Percentiles rank a stretch among this genome's conserved stretches.
Conservation (phyloP, 306 rosid species). For the Echinosophora koreensis region DNA sequence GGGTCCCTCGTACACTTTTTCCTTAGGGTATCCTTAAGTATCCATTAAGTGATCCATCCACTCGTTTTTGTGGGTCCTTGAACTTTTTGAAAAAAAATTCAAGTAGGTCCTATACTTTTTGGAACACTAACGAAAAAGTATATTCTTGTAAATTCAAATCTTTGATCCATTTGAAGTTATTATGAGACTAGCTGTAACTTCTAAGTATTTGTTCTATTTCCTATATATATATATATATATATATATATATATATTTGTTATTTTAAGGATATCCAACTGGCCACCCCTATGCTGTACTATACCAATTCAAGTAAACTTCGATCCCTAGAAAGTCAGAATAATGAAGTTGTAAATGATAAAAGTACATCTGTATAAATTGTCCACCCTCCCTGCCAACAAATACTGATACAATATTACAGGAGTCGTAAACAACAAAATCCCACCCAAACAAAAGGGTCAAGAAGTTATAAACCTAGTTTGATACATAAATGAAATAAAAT, state of each 20-base stretch:
- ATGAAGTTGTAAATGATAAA: not conserved
- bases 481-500: constrained; percentile 9
- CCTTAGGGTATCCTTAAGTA: too few relatives aligned
- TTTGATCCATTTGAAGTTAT: not conserved
- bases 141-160: not conserved
- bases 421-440: not conserved
- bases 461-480: constrained; percentile 16
- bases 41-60: too few relatives aligned
- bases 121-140: too few relatives aligned
- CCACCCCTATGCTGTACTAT: not conserved
- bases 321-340: constrained; percentile 3
- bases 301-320: not conserved
- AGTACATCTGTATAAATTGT: not conserved
- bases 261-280: not conserved
- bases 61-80: too few relatives aligned
- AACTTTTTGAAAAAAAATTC: too few relatives aligned
- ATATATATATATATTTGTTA: not conserved
- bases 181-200: not conserved
- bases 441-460: constrained; percentile 1
- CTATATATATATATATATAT: not conserved
- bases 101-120: too few relatives aligned
- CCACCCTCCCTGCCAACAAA: not conserved
- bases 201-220: not conserved
- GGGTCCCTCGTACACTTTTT: too few relatives aligned
- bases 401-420: not conserved